Percentiles rank a stretch among this genome's conserved stretches.
phyloP scores from a whole-genome alignment of 202 grass and related monocot genomes.

The Cymbopogon flexuosus region DNA sequence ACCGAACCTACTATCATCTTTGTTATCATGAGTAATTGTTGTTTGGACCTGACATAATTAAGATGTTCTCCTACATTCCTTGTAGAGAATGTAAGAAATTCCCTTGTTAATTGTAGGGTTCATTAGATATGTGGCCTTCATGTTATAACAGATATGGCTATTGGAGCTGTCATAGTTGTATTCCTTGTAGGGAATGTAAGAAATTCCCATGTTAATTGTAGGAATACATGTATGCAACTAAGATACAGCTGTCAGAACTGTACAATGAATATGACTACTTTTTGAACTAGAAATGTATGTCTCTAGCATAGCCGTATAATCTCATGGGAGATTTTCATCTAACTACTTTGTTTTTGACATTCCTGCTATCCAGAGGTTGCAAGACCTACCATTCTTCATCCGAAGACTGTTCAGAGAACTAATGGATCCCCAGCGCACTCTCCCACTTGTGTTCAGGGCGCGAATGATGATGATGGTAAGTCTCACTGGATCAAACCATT shows the following conservation, averaged over 20 bases:
- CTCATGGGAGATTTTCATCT: neutral
- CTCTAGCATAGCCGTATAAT: neutral
- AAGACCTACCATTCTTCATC: conserved; percentile 89
- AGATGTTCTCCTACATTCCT: neutral
- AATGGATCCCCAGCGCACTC: conserved; percentile 77
- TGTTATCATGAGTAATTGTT: neutral
- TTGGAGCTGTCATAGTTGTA: neutral
- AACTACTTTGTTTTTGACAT: neutral
- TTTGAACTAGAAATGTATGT: neutral
- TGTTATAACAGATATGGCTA: neutral
- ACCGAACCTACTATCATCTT: neutral
- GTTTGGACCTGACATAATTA: neutral
- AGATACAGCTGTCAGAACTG: neutral
- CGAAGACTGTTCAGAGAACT: conserved; percentile 78
- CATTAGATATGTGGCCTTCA: neutral
- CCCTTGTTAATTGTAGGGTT: neutral
- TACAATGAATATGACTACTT: neutral
- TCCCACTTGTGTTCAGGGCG: conserved; percentile 84
- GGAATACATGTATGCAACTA: neutral
- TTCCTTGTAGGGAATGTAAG: no score
- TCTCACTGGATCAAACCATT: neutral
- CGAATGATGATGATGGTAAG: conserved; percentile 76
- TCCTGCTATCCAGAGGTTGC: conserved; percentile 55
- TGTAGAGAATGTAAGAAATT: neutral
- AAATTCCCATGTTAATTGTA: neutral